Percentiles rank a stretch among this genome's conserved stretches.
phyloP scores from a whole-genome alignment of 805 yeast genomes.

The Starmera quercuum region DNA sequence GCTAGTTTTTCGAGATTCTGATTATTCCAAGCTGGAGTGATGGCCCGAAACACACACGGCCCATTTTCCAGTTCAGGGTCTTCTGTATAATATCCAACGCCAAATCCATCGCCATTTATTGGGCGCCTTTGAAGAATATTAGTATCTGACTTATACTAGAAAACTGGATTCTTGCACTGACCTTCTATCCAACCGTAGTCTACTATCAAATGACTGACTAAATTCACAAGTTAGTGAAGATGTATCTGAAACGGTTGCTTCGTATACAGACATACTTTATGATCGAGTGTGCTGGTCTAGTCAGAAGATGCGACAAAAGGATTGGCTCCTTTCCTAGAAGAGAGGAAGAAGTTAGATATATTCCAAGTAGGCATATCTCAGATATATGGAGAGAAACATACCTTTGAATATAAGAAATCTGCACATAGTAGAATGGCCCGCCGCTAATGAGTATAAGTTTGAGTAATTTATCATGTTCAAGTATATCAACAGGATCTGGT shows the following conservation, averaged over 20 bases:
- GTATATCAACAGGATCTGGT: too few relatives aligned
- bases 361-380: not conserved
- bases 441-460: too few relatives aligned
- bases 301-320: slow-evolving; percentile 74
- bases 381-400: slow-evolving; percentile 3
- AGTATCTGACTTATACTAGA: not conserved
- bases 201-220: slow-evolving; percentile 87
- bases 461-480: not conserved
- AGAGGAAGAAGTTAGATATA: not conserved
- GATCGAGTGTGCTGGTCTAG: slow-evolving; percentile 95
- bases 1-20: slow-evolving; percentile 80
- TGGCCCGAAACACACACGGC: slow-evolving; percentile 91
- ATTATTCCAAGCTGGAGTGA: slow-evolving; percentile 98
- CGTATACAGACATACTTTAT: too few relatives aligned
- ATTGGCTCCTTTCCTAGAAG: slow-evolving; percentile 74
- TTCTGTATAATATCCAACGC: slow-evolving; percentile 85
- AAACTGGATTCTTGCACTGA: slow-evolving; percentile 4
- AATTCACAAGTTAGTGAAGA: too few relatives aligned
- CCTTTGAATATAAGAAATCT: slow-evolving; percentile 82
- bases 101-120: slow-evolving; percentile 97
- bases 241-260: too few relatives aligned
- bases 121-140: slow-evolving; percentile 61
- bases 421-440: slow-evolving; percentile 68
- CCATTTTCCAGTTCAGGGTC: slow-evolving; percentile 54
- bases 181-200: slow-evolving; percentile 78